A percentile compares a stretch with the other conserved stretches of the same genome.
These are phyloP conservation scores for Eragrostis tef DNA, from an alignment of 202 grass and related monocot species.

Conservation along the genomic window DNA sequence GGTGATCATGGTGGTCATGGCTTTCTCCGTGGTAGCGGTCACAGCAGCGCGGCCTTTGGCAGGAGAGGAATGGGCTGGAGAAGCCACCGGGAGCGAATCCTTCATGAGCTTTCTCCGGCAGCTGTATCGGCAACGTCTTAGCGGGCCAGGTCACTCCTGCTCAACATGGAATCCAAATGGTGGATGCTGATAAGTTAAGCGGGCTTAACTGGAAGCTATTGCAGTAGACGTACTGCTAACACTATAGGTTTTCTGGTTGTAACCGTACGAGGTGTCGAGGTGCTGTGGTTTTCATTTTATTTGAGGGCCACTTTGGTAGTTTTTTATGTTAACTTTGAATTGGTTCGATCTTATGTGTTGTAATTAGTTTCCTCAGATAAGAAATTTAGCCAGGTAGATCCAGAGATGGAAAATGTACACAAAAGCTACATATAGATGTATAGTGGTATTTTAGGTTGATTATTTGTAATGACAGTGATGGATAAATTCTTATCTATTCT, in stretches of 20 bases:
- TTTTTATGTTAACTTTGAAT: background rate
- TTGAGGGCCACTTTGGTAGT: background rate
- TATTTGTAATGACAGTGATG: no score
- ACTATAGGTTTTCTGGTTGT: background rate
- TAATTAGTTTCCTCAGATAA: background rate
- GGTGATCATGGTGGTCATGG: slow-evolving; percentile 38
- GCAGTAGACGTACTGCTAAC: background rate
- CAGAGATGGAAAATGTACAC: background rate
- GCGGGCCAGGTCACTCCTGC: slow-evolving; percentile 45
- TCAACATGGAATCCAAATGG: slow-evolving; percentile 30
- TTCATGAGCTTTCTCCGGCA: slow-evolving; percentile 45
- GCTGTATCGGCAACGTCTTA: background rate
- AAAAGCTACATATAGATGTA: background rate
- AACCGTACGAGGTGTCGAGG: background rate
- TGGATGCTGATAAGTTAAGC: slow-evolving; percentile 24
- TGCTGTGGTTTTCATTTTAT: background rate
- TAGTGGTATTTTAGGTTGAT: no score
- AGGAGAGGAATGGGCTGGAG: slow-evolving; percentile 19
- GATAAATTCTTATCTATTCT: no score
- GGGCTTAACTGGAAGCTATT: background rate
- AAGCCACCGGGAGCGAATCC: slow-evolving; percentile 24
- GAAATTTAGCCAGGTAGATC: background rate
- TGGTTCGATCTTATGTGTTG: background rate
- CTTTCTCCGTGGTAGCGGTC: slow-evolving; percentile 14
- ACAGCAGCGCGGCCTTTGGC: slow-evolving; percentile 38